A percentile compares a stretch with the other conserved stretches of the same genome.
phyloP scores from a whole-genome alignment of 257 asterid species.

The Salvia rosmarinus region DNA sequence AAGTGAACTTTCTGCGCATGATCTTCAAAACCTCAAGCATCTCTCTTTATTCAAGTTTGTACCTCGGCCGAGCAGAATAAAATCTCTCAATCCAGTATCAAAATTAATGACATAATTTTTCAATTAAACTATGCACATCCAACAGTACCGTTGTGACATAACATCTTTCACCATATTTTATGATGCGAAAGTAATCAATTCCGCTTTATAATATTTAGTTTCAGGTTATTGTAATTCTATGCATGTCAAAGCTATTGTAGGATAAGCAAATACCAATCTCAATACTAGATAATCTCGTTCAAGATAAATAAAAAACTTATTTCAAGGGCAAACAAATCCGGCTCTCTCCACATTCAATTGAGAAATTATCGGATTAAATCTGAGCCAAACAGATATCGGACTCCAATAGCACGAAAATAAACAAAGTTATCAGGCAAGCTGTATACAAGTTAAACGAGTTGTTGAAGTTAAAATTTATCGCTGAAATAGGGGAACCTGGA shows the following conservation, averaged over 20 bases:
- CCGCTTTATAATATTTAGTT: not conserved
- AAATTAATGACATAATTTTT: not conserved
- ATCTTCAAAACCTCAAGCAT: conserved; percentile 3
- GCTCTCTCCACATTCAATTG: not conserved
- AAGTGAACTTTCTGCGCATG: not conserved
- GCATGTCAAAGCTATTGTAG: not conserved
- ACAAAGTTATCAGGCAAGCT: not conserved
- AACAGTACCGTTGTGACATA: not conserved
- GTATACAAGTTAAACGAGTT: not conserved
- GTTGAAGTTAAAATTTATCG: not conserved
- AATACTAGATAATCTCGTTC: not conserved
- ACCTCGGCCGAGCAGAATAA: conserved; percentile 5
- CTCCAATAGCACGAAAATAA: not conserved
- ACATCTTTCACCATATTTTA: not conserved
- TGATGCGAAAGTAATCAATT: not conserved
- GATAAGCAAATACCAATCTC: not conserved
- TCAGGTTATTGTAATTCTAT: not conserved
- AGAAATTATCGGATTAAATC: not conserved
- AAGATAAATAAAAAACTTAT: not conserved
- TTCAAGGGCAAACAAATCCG: not conserved
- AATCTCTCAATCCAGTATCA: not conserved
- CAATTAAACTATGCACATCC: not conserved
- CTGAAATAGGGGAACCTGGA: conserved; percentile 49
- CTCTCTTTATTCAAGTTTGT: not conserved
- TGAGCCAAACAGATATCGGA: not conserved